Base-by-base conservation (phyloP, 2,329 filamentous ascomycete species). In the Cadophora malorum region DNA sequence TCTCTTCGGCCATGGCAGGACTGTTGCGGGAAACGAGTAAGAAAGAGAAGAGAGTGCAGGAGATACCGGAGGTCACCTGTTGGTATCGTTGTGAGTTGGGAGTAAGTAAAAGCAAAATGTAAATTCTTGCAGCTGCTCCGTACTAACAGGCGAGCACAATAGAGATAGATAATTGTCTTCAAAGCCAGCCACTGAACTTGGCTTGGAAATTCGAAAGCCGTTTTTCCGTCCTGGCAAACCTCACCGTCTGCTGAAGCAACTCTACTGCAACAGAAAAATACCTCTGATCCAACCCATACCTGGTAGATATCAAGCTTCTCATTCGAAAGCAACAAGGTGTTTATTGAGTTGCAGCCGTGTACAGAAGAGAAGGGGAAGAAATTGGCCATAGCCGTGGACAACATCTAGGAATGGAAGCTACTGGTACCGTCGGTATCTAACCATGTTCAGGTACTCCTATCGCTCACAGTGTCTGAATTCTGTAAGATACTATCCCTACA, bases 71-170 rank as follows among this genome's bases (percentile, higher is more conserved):
- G 56, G 19, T 41, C 21, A 58, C 55, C 31, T 28, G 56, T 21
- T 41, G 21, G 45, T 5, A 49, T 14, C 45, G 7, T n/a, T 4
- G 4, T 49, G 45, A 21, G 21, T 21, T 21, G 19, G 19, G 45
- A 49, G 19, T 1, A n/a, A 21, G 45, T 49, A 4, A 49, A 49
- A n/a, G 19, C 45, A 49, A 21, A 21, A 21, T 16, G 41, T 19
- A 21, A 6, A 21, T 9, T 25, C n/a, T 25, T 25, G 56, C 33
- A 41, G 12, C 35, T 3, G 21, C 5, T 19, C 5, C 2, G 6
- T 28, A 35, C 23, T 12, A 38, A 23, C 21, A 35, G 45, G 56
- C 21, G 56, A 59, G 33, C 21, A 59, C 28, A 59, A 59, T 59
- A 28, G 56, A 45, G 31, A 23, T 45, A 25, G 0, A 59, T 45